These are phyloP conservation scores for Candida andamanensis DNA, from an alignment of 805 yeast genomes.

Conservation along the genomic window DNA sequence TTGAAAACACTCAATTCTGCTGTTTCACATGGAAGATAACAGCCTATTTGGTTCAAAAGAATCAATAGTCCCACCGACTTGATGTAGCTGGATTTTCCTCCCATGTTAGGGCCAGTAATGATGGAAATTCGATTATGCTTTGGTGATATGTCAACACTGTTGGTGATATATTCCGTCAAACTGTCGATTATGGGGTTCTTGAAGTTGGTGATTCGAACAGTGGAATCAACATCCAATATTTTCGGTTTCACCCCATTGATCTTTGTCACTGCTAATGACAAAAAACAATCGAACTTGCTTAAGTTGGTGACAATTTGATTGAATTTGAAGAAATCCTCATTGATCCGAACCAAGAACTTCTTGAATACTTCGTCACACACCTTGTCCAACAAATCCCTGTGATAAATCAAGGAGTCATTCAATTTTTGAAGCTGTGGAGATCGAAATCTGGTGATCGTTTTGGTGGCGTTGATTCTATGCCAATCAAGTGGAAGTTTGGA, in stretches of 20 bases:
- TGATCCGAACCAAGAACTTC: constrained; percentile 32
- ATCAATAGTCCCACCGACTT: constrained; percentile 67
- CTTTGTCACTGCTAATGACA: constrained; percentile 62
- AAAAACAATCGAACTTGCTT: constrained; percentile 59
- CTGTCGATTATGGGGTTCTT: constrained; percentile 66
- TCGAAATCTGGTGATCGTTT: constrained; percentile 65
- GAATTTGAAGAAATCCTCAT: constrained; percentile 28
- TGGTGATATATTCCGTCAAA: constrained; percentile 55
- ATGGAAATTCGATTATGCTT: constrained; percentile 49
- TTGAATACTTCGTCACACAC: constrained; percentile 46
- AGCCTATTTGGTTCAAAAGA: constrained; percentile 74
- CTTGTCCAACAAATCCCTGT: constrained; percentile 47
- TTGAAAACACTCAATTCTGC: constrained; percentile 68
- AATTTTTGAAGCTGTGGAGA: constrained; percentile 53
- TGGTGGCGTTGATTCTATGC: constrained; percentile 69
- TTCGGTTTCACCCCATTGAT: constrained; percentile 42
- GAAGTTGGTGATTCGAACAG: constrained; percentile 49
- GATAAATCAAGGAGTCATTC: constrained; percentile 52
- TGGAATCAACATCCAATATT: constrained; percentile 33
- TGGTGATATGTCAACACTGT: constrained; percentile 49
- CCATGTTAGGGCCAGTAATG: constrained; percentile 86
- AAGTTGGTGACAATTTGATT: constrained; percentile 41
- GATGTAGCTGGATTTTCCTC: constrained; percentile 77
- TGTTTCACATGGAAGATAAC: constrained; percentile 62
- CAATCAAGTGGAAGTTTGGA: constrained; percentile 66